Evolutionary conservation across 176 grass and related monocot species (phyloP).

Genomic region (Juncus effusus): DNA sequence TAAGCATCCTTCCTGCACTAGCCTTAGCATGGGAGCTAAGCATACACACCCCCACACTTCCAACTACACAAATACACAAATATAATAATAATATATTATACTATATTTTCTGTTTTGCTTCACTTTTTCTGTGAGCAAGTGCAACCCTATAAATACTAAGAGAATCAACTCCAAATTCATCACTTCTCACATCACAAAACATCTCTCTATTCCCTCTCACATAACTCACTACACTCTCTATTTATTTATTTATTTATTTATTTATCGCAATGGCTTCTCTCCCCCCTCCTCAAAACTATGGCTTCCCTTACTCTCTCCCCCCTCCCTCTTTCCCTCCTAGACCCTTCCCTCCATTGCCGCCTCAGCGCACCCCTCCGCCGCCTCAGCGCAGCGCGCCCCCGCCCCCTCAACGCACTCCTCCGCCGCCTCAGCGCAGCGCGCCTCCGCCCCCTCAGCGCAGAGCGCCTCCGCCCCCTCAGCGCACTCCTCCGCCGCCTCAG

Average conservation of each 20-base stretch:
- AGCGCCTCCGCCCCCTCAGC: neutral
- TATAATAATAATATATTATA: neutral
- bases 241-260: neutral
- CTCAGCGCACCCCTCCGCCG: constrained; percentile 15
- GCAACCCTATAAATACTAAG: too few species aligned
- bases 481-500: neutral
- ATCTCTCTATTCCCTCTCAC: constrained; percentile 20
- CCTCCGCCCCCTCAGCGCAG: neutral
- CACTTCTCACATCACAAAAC: neutral
- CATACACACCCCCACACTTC: neutral
- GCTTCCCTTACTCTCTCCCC: neutral
- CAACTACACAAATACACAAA: constrained; percentile 15
- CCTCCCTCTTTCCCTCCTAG: constrained; percentile 28
- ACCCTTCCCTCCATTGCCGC: constrained; percentile 13
- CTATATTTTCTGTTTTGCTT: too few species aligned
- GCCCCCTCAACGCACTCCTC: neutral
- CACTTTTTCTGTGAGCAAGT: too few species aligned
- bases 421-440: neutral
- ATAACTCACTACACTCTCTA: constrained; percentile 1
- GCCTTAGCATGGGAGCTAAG: constrained; percentile 75
- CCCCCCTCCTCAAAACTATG: constrained; percentile 26
- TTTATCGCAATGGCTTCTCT: constrained; percentile 34
- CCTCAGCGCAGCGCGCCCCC: neutral
- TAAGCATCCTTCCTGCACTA: constrained; percentile 45
- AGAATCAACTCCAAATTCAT: constrained; percentile 1